phyloP scores from a whole-genome alignment of 106 monocot species.

The Phalaenopsis equestris region DNA sequence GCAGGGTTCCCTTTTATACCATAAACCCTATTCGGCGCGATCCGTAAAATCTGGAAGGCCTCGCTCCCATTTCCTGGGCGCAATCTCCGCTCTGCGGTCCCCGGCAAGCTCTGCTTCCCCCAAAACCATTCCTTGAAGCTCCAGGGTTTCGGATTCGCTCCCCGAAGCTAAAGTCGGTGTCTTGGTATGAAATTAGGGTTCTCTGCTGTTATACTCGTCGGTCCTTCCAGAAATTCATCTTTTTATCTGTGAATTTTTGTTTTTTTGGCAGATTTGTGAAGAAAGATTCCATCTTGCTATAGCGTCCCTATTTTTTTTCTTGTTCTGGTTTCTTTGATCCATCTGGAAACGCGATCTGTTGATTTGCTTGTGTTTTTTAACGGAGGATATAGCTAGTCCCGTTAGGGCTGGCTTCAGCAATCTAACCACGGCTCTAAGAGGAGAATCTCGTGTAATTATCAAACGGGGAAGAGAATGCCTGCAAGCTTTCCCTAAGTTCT shows the following conservation, averaged over 20 bases:
- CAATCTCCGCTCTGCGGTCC: neutral
- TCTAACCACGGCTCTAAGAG: slow-evolving; percentile 66
- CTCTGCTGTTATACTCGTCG: neutral
- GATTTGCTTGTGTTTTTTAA: neutral
- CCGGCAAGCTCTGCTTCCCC: neutral
- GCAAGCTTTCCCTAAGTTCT: slow-evolving; percentile 55
- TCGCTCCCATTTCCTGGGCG: neutral
- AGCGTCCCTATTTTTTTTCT: neutral
- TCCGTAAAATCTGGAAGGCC: neutral
- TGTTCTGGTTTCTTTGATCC: neutral
- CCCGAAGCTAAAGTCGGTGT: neutral
- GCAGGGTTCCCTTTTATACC: neutral
- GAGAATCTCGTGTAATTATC: slow-evolving; percentile 36
- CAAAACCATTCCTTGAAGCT: neutral
- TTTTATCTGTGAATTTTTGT: neutral
- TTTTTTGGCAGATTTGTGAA: neutral
- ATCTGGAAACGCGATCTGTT: neutral
- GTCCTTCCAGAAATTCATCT: neutral
- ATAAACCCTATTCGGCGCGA: no score
- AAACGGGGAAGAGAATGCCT: slow-evolving; percentile 67
- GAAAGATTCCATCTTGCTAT: neutral
- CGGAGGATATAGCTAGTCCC: slow-evolving; percentile 48
- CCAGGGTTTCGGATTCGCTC: neutral
- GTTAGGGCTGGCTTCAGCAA: slow-evolving; percentile 60
- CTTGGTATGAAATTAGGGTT: slow-evolving; percentile 1